phyloP scores from a whole-genome alignment of 495 filamentous ascomycete genomes.

The Daldinia loculata region DNA sequence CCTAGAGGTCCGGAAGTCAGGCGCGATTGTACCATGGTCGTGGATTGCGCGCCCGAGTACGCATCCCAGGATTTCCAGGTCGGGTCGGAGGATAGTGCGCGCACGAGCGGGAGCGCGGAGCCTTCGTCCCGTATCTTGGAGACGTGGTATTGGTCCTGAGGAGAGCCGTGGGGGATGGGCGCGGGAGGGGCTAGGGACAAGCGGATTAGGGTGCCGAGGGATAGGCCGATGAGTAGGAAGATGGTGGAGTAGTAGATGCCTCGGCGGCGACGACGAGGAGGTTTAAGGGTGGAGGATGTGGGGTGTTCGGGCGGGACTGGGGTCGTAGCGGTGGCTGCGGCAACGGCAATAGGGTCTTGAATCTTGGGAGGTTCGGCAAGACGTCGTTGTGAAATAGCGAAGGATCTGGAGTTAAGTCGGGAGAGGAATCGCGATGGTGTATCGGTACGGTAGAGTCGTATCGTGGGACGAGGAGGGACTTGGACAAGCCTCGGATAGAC shows the following conservation, averaged over 20 bases:
- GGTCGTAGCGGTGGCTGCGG: not conserved
- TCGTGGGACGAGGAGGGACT: constrained; percentile 7
- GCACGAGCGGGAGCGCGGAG: constrained; percentile 61
- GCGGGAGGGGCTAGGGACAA: constrained; percentile 52
- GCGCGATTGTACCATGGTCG: constrained; percentile 39
- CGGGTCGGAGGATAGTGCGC: constrained; percentile 61
- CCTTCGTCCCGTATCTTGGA: constrained; percentile 47
- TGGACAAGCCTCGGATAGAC: not conserved
- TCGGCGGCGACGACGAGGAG: constrained; percentile 17
- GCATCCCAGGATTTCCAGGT: constrained; percentile 64
- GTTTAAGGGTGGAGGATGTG: not conserved
- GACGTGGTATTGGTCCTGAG: constrained; percentile 44
- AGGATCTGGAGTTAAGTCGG: constrained; percentile 12
- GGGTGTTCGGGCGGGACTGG: not conserved
- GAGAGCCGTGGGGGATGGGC: constrained; percentile 45
- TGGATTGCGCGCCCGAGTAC: constrained; percentile 57
- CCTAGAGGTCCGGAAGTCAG: constrained; percentile 55
- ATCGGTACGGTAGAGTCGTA: not conserved
- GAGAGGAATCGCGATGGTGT: not conserved
- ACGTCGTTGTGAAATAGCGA: constrained; percentile 23
- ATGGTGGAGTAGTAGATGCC: constrained; percentile 41
- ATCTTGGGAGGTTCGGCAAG: constrained; percentile 20
- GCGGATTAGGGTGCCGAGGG: constrained; percentile 45
- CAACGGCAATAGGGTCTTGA: constrained; percentile 9
- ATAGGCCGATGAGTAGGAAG: constrained; percentile 52